Conservation (phyloP, 2,329 filamentous ascomycete species). For the Diaporthe capsici region DNA sequence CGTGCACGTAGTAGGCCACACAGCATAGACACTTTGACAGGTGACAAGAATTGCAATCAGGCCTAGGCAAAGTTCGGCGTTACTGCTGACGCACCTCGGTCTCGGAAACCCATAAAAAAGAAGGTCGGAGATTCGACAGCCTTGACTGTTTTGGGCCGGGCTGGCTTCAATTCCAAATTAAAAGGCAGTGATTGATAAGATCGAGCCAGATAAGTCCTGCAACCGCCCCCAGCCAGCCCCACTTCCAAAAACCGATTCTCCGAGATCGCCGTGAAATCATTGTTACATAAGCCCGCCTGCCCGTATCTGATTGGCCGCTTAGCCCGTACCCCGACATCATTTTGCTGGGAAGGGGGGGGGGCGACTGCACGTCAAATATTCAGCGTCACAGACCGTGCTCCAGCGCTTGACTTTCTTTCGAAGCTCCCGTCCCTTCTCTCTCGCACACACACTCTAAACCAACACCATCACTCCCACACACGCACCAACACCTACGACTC, state of each 20-base stretch:
- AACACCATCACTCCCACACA: slow-evolving; percentile 10
- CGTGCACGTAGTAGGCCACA: not conserved
- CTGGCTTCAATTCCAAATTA: slow-evolving; percentile 34
- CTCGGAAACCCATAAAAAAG: slow-evolving; percentile 28
- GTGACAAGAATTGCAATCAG: not conserved
- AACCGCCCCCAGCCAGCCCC: slow-evolving; percentile 2
- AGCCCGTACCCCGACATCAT: slow-evolving; percentile 32
- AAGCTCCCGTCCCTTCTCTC: slow-evolving; percentile 13
- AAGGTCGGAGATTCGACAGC: slow-evolving; percentile 29
- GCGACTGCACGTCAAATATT: slow-evolving; percentile 37
- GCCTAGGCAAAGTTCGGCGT: not conserved
- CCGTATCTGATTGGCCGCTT: not conserved
- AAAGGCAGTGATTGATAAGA: slow-evolving; percentile 36
- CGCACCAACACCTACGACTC: slow-evolving; percentile 14
- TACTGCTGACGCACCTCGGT: slow-evolving; percentile 15
- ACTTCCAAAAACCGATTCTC: slow-evolving; percentile 35
- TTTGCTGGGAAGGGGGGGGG: slow-evolving; percentile 27
- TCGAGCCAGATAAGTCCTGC: slow-evolving; percentile 1
- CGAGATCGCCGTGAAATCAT: slow-evolving; percentile 34
- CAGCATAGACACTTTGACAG: not conserved
- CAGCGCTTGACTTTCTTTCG: slow-evolving; percentile 4
- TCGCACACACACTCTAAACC: slow-evolving; percentile 1
- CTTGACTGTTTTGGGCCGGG: slow-evolving; percentile 11
- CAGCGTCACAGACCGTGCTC: slow-evolving; percentile 32
- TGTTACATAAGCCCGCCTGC: not conserved